These are phyloP conservation scores for Suhomyces maxii DNA, from an alignment of 1,139 yeast genomes.

Conservation along the genomic window DNA sequence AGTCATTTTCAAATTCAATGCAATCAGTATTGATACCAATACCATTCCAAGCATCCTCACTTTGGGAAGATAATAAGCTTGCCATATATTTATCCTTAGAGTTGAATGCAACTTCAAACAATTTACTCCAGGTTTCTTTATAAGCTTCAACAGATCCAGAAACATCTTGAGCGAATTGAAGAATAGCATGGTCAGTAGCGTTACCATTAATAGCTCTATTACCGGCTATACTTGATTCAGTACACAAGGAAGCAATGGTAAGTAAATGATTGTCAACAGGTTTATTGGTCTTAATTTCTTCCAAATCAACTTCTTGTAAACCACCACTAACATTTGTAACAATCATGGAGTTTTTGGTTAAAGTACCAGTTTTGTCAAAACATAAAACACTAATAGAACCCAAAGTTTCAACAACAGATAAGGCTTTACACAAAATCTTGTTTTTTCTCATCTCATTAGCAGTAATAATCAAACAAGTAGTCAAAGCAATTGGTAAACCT, in stretches of 20 bases:
- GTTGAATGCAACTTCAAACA: constrained; percentile 43
- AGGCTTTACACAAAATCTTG: constrained; percentile 32
- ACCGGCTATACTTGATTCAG: constrained; percentile 32
- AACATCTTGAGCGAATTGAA: constrained; percentile 33
- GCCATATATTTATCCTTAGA: constrained; percentile 53
- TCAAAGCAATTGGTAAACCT: constrained; percentile 37
- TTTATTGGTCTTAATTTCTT: constrained; percentile 9
- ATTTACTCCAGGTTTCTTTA: constrained; percentile 21
- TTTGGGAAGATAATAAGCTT: constrained; percentile 24
- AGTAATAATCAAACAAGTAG: constrained; percentile 34
- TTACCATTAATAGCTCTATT: constrained; percentile 40
- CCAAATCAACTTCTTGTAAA: constrained; percentile 11
- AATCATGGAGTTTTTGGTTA: constrained; percentile 35
- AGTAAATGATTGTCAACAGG: constrained; percentile 17
- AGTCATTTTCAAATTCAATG: constrained; percentile 14
- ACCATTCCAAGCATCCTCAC: constrained; percentile 12
- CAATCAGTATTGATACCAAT: constrained; percentile 13
- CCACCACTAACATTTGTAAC: constrained; percentile 30
- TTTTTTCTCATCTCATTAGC: constrained; percentile 31
- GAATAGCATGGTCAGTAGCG: constrained; percentile 51
- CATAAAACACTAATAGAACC: constrained; percentile 38
- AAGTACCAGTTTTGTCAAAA: constrained; percentile 39
- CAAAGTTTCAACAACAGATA: constrained; percentile 34
- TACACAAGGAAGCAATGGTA: constrained; percentile 39
- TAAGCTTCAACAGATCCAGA: constrained; percentile 13